Conservation (phyloP, 208 protist species). For the Trichomonas vaginalis region DNA sequence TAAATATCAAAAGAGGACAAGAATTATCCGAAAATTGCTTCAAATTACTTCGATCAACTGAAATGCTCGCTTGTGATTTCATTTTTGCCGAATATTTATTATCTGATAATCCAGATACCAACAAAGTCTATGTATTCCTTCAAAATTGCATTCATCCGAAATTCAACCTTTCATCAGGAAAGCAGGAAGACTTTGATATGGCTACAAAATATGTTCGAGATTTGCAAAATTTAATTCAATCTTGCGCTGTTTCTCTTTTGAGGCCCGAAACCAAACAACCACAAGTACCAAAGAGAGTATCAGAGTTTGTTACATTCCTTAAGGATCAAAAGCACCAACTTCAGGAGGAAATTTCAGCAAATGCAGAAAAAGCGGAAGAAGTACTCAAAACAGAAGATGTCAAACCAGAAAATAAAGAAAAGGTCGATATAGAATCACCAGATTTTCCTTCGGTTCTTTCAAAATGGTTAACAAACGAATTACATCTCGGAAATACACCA, state of each 20-base stretch:
- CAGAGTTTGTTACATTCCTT: not conserved
- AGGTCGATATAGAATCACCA: not conserved
- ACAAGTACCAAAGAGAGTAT: not conserved
- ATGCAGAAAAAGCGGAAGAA: not conserved
- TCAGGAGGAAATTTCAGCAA: not conserved
- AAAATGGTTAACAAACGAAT: not conserved
- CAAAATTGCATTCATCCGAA: not conserved
- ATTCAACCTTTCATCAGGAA: not conserved
- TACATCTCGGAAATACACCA: not conserved
- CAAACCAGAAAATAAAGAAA: not conserved
- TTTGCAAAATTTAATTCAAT: not conserved
- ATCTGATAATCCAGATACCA: not conserved
- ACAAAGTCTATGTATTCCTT: not conserved
- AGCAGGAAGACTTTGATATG: not conserved
- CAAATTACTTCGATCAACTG: not conserved
- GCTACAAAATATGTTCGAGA: not conserved
- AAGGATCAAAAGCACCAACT: not conserved
- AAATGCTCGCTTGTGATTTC: not conserved
- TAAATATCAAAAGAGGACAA: not conserved
- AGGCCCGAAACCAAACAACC: not conserved
- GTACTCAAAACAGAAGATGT: too few species aligned
- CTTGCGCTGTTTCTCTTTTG: not conserved
- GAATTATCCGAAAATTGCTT: not conserved
- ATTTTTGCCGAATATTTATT: not conserved
- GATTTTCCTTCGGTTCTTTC: not conserved